Conservation (phyloP, 1,139 yeast species). For the Geotrichum reessii region DNA sequence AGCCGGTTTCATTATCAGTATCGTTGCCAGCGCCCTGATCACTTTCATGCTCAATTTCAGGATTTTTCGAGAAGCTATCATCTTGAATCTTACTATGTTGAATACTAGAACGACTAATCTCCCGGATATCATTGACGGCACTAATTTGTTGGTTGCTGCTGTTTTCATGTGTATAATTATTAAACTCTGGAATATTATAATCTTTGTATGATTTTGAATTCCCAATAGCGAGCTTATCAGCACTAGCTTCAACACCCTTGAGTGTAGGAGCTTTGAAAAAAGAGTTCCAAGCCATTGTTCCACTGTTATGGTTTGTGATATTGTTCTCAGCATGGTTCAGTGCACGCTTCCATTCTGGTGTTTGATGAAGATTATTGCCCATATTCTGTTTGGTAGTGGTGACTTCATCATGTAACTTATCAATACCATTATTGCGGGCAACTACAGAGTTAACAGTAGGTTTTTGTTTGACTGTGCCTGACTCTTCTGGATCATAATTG, state of each 20-base stretch:
- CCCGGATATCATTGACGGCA: not conserved
- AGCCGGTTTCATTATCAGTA: not conserved
- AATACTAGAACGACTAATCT: not conserved
- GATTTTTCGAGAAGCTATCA: not conserved
- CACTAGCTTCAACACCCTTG: not conserved
- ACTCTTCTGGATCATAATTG: not conserved
- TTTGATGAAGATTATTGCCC: not conserved
- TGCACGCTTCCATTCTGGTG: slow-evolving; percentile 14
- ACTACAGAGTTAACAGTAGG: slow-evolving; percentile 1
- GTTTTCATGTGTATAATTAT: not conserved
- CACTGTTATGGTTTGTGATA: not conserved
- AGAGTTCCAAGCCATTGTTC: slow-evolving; percentile 1
- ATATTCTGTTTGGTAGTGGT: slow-evolving; percentile 3
- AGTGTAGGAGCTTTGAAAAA: slow-evolving; percentile 6
- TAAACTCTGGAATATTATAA: not conserved
- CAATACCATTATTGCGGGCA: not conserved
- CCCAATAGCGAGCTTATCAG: not conserved
- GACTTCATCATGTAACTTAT: not conserved
- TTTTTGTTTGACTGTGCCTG: not conserved
- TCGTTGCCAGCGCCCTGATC: not conserved
- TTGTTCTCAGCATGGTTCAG: not conserved
- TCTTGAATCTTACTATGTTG: not conserved
- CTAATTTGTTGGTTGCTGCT: not conserved
- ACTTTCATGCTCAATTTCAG: not conserved
- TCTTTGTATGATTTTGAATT: not conserved